These are phyloP conservation scores for Trichothecium roseum DNA, from an alignment of 2,329 filamentous ascomycete genomes.

Conservation along the genomic window DNA sequence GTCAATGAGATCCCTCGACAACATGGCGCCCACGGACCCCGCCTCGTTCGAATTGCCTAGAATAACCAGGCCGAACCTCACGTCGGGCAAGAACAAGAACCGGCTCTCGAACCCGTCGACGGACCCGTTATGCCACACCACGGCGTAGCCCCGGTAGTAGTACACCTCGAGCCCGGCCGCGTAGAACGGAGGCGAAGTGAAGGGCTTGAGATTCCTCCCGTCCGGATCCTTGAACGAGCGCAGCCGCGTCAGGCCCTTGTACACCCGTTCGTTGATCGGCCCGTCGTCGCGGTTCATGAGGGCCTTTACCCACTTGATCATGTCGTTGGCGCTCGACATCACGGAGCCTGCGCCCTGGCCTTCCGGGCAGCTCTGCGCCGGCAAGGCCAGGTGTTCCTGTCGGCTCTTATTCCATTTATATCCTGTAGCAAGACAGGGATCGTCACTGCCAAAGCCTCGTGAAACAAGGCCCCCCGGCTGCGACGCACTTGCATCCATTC, in stretches of 20 bases:
- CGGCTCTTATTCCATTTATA: conserved; percentile 9
- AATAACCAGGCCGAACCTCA: conserved; percentile 14
- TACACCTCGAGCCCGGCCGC: conserved; percentile 13
- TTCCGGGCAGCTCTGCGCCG: conserved; percentile 11
- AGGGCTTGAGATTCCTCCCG: conserved; percentile 3
- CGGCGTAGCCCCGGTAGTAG: conserved; percentile 10
- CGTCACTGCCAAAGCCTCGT: conserved; percentile 10
- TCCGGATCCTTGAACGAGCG: conserved; percentile 10
- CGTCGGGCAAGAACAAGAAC: conserved; percentile 15
- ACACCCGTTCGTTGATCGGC: conserved; percentile 13
- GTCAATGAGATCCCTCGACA: conserved; percentile 12
- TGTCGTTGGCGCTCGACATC: conserved; percentile 16
- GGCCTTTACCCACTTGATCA: conserved; percentile 16
- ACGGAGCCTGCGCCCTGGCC: conserved; percentile 18
- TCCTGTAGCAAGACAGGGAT: conserved; percentile 10
- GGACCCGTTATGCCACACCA: conserved; percentile 14
- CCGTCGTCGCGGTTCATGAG: conserved; percentile 11
- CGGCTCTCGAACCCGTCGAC: conserved; percentile 14
- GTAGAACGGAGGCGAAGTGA: conserved; percentile 8
- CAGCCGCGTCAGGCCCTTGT: conserved; percentile 10
- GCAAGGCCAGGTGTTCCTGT: conserved; percentile 2
- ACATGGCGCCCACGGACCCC: conserved; percentile 6
- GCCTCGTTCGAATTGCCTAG: conserved; percentile 13
- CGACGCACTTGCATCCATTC: conserved; percentile 15
- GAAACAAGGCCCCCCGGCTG: conserved; percentile 8